Evolutionary conservation across 129 eudicot species (phyloP).

Genomic region (Silybum marianum): DNA sequence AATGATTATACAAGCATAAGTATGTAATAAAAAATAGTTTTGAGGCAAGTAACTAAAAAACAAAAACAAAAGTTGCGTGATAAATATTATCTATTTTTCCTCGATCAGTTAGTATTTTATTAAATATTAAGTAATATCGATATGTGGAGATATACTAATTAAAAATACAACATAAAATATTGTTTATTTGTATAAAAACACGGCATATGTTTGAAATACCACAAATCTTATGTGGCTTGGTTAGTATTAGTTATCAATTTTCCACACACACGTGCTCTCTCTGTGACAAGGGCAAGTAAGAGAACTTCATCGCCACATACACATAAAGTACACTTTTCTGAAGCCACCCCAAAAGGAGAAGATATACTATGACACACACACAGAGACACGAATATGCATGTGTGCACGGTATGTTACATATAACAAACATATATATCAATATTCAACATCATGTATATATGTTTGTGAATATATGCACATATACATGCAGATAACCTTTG

Average conservation of each 20-base stretch:
- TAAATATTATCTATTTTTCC: background rate
- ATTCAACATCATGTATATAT: too few relatives aligned
- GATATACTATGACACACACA: background rate
- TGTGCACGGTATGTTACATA: background rate
- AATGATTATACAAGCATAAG: background rate
- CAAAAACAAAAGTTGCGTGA: background rate
- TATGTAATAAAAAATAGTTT: background rate
- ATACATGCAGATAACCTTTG: too few relatives aligned
- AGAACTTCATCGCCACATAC: background rate
- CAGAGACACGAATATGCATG: background rate
- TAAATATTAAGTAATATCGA: too few relatives aligned
- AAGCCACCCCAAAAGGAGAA: background rate
- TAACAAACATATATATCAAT: background rate
- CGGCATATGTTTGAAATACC: background rate
- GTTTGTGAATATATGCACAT: too few relatives aligned
- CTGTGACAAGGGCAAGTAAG: background rate
- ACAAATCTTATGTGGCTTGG: background rate
- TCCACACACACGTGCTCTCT: too few relatives aligned
- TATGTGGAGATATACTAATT: background rate
- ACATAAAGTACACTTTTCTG: background rate
- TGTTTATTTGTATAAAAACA: background rate
- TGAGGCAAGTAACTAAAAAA: background rate
- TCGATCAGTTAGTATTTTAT: background rate
- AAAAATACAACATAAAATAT: background rate
- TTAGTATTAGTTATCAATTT: background rate